Evolutionary conservation across 1,284 basidiomycete species (phyloP).

Genomic region (Leucoagaricus sp.): DNA sequence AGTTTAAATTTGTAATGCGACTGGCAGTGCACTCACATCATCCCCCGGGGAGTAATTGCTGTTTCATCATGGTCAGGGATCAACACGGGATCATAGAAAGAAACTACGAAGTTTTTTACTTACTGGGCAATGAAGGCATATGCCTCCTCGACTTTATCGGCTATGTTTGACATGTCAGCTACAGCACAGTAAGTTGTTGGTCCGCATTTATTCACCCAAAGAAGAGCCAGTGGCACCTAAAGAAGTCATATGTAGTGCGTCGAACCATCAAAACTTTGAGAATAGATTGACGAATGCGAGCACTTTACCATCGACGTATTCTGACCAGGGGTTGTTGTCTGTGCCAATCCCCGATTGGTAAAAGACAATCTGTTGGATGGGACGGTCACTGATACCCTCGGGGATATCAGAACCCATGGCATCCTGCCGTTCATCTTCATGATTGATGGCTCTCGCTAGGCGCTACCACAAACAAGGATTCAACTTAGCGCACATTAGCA

Average conservation of each 20-base stretch:
- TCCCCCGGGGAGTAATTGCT: slow-evolving; percentile 72
- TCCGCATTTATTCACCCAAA: slow-evolving; percentile 42
- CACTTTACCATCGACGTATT: slow-evolving; percentile 49
- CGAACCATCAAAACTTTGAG: background rate
- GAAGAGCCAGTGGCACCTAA: slow-evolving; percentile 60
- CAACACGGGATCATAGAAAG: background rate
- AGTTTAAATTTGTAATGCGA: no score
- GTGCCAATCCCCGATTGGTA: slow-evolving; percentile 73
- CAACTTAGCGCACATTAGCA: background rate
- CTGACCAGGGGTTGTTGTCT: slow-evolving; percentile 55
- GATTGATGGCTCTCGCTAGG: slow-evolving; percentile 54
- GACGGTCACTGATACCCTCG: slow-evolving; percentile 25
- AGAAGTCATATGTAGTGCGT: background rate
- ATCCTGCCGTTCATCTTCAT: slow-evolving; percentile 49
- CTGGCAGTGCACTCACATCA: slow-evolving; percentile 45
- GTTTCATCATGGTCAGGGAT: background rate
- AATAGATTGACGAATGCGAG: background rate
- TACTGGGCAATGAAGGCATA: slow-evolving; percentile 76
- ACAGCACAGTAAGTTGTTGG: slow-evolving; percentile 13
- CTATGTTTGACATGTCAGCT: slow-evolving; percentile 32
- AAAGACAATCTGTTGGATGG: slow-evolving; percentile 65
- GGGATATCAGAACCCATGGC: background rate
- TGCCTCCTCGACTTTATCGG: slow-evolving; percentile 70
- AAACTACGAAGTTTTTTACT: slow-evolving; percentile 25
- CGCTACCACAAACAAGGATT: slow-evolving; percentile 28